Evolutionary conservation across 169 alveolate genomes (phyloP).

Genomic region (Eimeria mitis): DNA sequence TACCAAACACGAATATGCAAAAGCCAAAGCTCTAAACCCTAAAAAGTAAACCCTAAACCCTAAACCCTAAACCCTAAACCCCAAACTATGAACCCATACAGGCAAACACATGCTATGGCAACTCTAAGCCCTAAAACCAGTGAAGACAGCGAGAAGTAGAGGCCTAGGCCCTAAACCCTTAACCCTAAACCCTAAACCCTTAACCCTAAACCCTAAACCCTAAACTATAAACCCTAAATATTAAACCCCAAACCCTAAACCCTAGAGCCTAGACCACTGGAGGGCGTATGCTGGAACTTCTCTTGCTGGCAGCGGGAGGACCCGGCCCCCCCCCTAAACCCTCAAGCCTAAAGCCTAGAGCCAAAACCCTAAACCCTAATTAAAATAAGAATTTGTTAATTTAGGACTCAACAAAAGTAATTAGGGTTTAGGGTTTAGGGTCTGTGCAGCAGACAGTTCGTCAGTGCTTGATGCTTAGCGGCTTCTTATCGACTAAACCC

Average conservation of each 20-base stretch:
- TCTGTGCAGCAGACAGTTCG: background rate
- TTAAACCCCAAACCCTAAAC: too few relatives aligned
- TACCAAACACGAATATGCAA: too few relatives aligned
- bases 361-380: constrained; percentile 24
- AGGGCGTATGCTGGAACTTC: background rate
- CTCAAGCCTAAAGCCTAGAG: background rate
- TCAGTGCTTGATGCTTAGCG: background rate
- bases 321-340: background rate
- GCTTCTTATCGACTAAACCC: constrained; percentile 7
- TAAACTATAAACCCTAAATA: too few relatives aligned
- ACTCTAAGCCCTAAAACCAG: background rate
- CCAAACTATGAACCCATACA: background rate
- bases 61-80: constrained; percentile 9
- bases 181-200: background rate
- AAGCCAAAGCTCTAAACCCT: constrained; percentile 2
- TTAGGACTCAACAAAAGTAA: background rate
- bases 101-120: background rate
- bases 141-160: too few relatives aligned
- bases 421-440: background rate
- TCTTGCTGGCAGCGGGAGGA: background rate
- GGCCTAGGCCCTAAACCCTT: constrained; percentile 2
- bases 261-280: background rate
- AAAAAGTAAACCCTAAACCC: constrained; percentile 3
- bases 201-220: too few relatives aligned
- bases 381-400: background rate